Percentiles rank a stretch among this genome's conserved stretches.
Conservation (phyloP, 805 yeast species). For the Candida endomychidarum region DNA sequence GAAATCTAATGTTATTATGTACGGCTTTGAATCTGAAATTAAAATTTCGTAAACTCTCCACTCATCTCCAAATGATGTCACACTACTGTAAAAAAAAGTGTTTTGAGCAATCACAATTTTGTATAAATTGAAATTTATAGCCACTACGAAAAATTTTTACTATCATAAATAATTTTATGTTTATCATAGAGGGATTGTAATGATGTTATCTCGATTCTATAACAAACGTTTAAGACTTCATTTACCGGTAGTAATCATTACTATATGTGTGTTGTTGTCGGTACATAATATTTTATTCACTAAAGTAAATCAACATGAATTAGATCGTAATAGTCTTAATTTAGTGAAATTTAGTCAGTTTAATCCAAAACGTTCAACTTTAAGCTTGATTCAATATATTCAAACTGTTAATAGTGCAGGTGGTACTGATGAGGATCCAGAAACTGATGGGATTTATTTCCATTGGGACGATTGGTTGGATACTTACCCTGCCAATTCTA, state of each 20-base stretch:
- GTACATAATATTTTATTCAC: conserved; percentile 15
- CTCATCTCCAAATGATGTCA: conserved; percentile 3
- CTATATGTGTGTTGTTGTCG: conserved; percentile 12
- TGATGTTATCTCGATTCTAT: conserved; percentile 18
- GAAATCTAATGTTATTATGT: too few species aligned
- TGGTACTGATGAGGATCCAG: not conserved
- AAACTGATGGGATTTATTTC: conserved; percentile 30
- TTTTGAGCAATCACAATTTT: conserved; percentile 1
- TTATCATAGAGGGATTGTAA: not conserved
- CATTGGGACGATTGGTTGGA: conserved; percentile 46
- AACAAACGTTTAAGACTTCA: conserved; percentile 20
- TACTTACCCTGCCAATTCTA: conserved; percentile 22
- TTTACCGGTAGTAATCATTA: conserved; percentile 14
- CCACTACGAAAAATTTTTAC: not conserved
- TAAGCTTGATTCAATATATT: conserved; percentile 5
- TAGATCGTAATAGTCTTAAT: conserved; percentile 24
- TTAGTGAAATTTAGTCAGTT: conserved; percentile 23
- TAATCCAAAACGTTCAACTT: conserved; percentile 24
- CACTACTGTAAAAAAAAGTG: conserved; percentile 3
- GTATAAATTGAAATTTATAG: conserved; percentile 3
- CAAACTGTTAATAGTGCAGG: not conserved
- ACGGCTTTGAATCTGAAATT: too few species aligned
- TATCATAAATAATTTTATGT: too few species aligned
- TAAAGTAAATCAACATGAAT: conserved; percentile 21
- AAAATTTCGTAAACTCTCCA: not conserved